Percentiles rank a stretch among this genome's conserved stretches.
These are phyloP conservation scores for Alternaria gansuensis DNA, from an alignment of 2,329 filamentous ascomycete species.

Conservation along the genomic window DNA sequence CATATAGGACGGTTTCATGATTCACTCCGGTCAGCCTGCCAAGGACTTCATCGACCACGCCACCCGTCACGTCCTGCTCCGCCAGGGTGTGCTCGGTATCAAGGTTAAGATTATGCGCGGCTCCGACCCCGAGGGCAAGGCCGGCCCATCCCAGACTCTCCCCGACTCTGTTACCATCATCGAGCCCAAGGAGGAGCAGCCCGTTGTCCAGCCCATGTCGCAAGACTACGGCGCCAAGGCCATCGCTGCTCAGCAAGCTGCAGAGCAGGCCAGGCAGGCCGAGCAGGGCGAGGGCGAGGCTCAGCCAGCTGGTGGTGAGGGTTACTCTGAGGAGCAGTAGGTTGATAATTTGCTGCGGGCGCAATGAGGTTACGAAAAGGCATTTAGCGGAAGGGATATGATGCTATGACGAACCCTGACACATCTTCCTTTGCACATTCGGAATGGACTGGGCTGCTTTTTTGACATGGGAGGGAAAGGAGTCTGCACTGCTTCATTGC, in stretches of 20 bases:
- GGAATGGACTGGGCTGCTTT: constrained; percentile 42
- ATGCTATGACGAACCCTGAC: constrained; percentile 37
- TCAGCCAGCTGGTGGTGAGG: constrained; percentile 45
- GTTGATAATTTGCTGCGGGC: constrained; percentile 35
- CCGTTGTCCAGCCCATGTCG: constrained; percentile 91
- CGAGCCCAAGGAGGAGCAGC: constrained; percentile 99
- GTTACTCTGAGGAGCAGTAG: constrained; percentile 48
- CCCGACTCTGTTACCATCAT: constrained; percentile 99
- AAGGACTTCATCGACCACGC: constrained; percentile 99
- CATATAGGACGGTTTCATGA: constrained; percentile 94
- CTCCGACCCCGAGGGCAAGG: constrained; percentile 99
- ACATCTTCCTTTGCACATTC: constrained; percentile 47
- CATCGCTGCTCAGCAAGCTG: constrained; percentile 72
- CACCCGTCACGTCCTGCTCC: constrained; percentile 98
- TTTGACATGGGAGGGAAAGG: constrained; percentile 41
- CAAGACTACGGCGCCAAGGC: constrained; percentile 99
- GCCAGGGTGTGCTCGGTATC: constrained; percentile 99
- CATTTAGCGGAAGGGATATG: constrained; percentile 40
- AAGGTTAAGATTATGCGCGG: constrained; percentile 99
- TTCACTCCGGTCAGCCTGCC: constrained; percentile 99
- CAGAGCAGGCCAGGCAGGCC: constrained; percentile 66
- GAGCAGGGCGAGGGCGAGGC: constrained; percentile 66
- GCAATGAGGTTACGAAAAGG: constrained; percentile 45
- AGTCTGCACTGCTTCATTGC: constrained; percentile 42
- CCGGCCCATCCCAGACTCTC: constrained; percentile 94